Conservation (phyloP, 169 alveolate species). For the Eimeria tenella region DNA sequence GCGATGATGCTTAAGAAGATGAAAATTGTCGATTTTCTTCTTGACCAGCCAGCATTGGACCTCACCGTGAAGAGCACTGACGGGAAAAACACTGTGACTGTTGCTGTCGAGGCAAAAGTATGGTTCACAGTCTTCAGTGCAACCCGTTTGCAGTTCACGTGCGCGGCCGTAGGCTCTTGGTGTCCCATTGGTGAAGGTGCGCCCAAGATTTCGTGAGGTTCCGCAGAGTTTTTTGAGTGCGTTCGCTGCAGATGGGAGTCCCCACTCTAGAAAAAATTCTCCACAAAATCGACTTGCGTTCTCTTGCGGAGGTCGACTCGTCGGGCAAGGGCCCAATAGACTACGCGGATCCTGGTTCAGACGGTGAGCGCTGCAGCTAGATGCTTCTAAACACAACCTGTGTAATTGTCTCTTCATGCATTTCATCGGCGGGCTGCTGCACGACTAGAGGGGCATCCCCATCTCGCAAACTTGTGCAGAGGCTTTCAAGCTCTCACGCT, state of each 20-base stretch:
- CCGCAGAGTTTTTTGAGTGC: not conserved
- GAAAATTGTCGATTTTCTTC: conserved; percentile 74
- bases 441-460: not conserved
- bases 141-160: not conserved
- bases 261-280: conserved; percentile 52
- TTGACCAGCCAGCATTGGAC: conserved; percentile 75
- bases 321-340: conserved; percentile 73
- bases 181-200: not conserved
- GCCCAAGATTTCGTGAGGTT: not conserved
- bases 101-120: conserved; percentile 71
- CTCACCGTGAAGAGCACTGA: conserved; percentile 75
- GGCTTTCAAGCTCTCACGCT: not conserved
- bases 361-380: conserved; percentile 19
- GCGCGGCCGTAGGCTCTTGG: not conserved
- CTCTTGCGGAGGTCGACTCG: conserved; percentile 53
- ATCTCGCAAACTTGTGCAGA: not conserved
- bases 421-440: not conserved
- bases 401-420: too few relatives aligned
- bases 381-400: not conserved
- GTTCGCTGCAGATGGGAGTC: conserved; percentile 13
- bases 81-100: conserved; percentile 43
- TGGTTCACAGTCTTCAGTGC: not conserved
- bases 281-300: conserved; percentile 51
- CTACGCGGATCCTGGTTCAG: conserved; percentile 68
- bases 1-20: conserved; percentile 77